Conservation (phyloP, 768 basidiomycete species). For the Kwoniella mangroviensis region DNA sequence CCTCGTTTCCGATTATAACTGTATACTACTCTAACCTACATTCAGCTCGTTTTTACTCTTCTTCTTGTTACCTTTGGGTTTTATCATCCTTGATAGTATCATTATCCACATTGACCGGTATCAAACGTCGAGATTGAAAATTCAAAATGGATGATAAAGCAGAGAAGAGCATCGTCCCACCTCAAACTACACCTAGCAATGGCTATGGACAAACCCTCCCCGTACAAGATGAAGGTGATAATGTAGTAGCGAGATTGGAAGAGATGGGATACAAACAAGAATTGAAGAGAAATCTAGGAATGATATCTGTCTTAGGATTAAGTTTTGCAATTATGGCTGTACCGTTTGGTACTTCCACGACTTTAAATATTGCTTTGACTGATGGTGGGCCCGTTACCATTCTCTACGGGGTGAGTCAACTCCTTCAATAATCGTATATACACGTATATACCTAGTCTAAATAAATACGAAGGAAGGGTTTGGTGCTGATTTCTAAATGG, state of each 20-base stretch:
- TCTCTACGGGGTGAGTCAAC: slow-evolving; percentile 45
- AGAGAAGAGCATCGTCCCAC: not conserved
- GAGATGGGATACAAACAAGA: slow-evolving; percentile 54
- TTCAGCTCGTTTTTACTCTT: not conserved
- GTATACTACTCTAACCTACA: too few relatives aligned
- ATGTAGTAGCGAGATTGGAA: slow-evolving; percentile 32
- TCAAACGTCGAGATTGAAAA: not conserved
- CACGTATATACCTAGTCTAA: not conserved
- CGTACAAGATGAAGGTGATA: slow-evolving; percentile 2
- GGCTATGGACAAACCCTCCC: not conserved
- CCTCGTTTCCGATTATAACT: too few relatives aligned
- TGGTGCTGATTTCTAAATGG: not conserved
- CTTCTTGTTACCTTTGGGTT: not conserved
- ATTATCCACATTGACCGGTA: not conserved
- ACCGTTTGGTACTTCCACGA: slow-evolving; percentile 46
- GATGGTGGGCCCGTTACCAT: slow-evolving; percentile 53
- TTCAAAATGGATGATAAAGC: slow-evolving; percentile 1
- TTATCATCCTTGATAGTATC: not conserved
- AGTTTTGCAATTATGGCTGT: slow-evolving; percentile 55
- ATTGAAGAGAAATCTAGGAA: slow-evolving; percentile 46
- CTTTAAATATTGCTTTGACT: slow-evolving; percentile 49
- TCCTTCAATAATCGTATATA: not conserved
- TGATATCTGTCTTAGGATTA: slow-evolving; percentile 50
- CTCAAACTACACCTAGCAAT: not conserved
- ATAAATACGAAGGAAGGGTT: not conserved